Evolutionary conservation across 257 asterid species (phyloP), one percentile per base, ranked within the genome.

Genomic region (Leptodermis oblonga): DNA sequence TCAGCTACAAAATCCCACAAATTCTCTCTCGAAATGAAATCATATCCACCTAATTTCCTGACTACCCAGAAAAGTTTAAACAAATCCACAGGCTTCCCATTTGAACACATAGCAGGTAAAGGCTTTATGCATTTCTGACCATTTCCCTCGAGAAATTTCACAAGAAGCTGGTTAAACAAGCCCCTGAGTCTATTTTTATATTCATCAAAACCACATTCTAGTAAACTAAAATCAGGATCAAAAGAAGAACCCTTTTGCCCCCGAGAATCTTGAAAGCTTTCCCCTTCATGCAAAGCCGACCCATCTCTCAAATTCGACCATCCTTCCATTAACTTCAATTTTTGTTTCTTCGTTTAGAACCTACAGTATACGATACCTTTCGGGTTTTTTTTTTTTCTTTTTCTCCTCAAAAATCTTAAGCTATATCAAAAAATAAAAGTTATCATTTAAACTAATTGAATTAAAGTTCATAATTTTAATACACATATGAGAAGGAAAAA

Each of bases 51-150:
- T 12, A 77, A 42, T 69, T 75, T 84, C 82, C 87, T 77, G 41
- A 85, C 94, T 12, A 79, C 81, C 86, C 90, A 86, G 51, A 83
- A 88, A 28, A 90, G 88, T 67, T 81, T 84, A 78, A 85, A 84
- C 82, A 90, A 81, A 80, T 88, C 94, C 25, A 88, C 66, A 4
- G 78, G 80, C 70, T 67, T 34, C 62, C 88, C 96, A 34, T 79
- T 74, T 36, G 89, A 78, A 59, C 77, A 78, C 67, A 86, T 59
- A 33, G 76, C 84, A 1, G 94, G 94, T 49, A 85, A 64, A 65
- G 92, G 85, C 84, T 83, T 80, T 39, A 71, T 39, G 54, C 79
- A 43, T 60, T 73, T 82, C 7, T 69, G 46, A 30, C 62, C 76
- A 72, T 73, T 78, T n/a, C 82, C 85, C 63, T 80, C 77, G 43